Base-by-base conservation (phyloP, 768 basidiomycete genomes). In the Collybiopsis luxurians region DNA sequence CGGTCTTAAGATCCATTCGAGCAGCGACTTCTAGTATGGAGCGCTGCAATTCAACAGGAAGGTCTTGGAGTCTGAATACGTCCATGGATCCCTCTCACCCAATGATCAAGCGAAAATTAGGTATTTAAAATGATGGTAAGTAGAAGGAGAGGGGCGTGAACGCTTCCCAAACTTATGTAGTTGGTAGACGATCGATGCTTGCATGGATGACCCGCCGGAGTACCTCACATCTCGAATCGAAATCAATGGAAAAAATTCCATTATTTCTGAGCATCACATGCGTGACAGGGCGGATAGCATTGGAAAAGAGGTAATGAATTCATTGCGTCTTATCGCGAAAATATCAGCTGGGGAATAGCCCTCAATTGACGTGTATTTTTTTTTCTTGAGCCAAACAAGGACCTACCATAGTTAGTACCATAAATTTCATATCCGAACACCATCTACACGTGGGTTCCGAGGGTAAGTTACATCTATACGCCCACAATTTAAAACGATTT, bases 11-110 rank as follows among this genome's bases (percentile, higher is more conserved):
- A 45, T 73, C 62, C 11, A 63, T 52, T 12, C 58, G 45, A n/a
- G 70, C 75, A 21, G 73, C 69, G 10, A 62, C 60, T 24, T 71
- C 60, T 57, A 78, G 73, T 56, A 77, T 73, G 55, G 72, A 68
- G 19, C 73, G 69, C 56, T 77, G 73, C 11, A 78, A 70, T 53
- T 78, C 76, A 26, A 67, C 58, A 23, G 76, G 76, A 45, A 78
- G 72, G 42, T 50, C 53, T 27, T 58, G 49, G 28, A 58, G 53
- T 11, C 50, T 50, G 36, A 58, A 58, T 4, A n/a, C 13, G 13
- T 51, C 31, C 50, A 51, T 54, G 23, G 13, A 9, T 43, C 23
- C 23, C 39, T 3, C 5, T 13, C 31, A 34, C 5, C 31, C 31
- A 34, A 34, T 13, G 31, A 34, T 34, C 31, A 34, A 34, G 31